These are phyloP conservation scores for Petasospora rhodanensis DNA, from an alignment of 1,139 yeast species.

Conservation along the genomic window DNA sequence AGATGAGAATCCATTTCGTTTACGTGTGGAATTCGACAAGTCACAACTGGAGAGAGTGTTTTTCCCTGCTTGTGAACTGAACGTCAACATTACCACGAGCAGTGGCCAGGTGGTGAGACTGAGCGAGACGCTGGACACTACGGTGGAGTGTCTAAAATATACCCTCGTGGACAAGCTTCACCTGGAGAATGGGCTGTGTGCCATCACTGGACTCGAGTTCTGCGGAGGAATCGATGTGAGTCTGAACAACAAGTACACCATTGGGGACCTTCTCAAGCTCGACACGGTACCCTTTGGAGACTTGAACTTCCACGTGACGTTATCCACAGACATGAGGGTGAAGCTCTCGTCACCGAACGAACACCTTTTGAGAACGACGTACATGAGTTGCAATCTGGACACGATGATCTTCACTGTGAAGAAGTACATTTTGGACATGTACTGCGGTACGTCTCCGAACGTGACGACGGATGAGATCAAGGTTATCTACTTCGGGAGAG, in stretches of 20 bases:
- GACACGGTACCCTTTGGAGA: slow-evolving; percentile 26
- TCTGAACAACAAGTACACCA: slow-evolving; percentile 4
- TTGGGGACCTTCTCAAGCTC: slow-evolving; percentile 16
- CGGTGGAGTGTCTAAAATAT: slow-evolving; percentile 14
- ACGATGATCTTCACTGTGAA: slow-evolving; percentile 21
- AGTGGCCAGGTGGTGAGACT: slow-evolving; percentile 16
- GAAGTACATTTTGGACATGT: slow-evolving; percentile 23
- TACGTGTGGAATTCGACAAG: slow-evolving; percentile 17
- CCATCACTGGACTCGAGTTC: slow-evolving; percentile 16
- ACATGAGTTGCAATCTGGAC: slow-evolving; percentile 13
- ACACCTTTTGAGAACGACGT: slow-evolving; percentile 10
- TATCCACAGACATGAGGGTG: slow-evolving; percentile 16
- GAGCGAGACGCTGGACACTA: slow-evolving; percentile 13
- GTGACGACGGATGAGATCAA: slow-evolving; percentile 18
- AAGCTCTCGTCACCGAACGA: slow-evolving; percentile 21
- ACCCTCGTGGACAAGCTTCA: slow-evolving; percentile 16
- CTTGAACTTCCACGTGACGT: slow-evolving; percentile 17
- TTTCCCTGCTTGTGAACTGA: slow-evolving; percentile 15
- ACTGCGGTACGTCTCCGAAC: slow-evolving; percentile 11
- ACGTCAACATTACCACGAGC: slow-evolving; percentile 17
- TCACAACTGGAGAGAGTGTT: no score
- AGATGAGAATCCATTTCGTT: slow-evolving; percentile 7
- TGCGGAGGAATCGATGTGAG: slow-evolving; percentile 16
- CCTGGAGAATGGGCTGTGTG: slow-evolving; percentile 9
- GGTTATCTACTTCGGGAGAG: slow-evolving; percentile 25